A percentile compares a stretch with the other conserved stretches of the same genome.
phyloP scores from a whole-genome alignment of 371 early-diverging fungal species.

The Fennellomyces sp. region DNA sequence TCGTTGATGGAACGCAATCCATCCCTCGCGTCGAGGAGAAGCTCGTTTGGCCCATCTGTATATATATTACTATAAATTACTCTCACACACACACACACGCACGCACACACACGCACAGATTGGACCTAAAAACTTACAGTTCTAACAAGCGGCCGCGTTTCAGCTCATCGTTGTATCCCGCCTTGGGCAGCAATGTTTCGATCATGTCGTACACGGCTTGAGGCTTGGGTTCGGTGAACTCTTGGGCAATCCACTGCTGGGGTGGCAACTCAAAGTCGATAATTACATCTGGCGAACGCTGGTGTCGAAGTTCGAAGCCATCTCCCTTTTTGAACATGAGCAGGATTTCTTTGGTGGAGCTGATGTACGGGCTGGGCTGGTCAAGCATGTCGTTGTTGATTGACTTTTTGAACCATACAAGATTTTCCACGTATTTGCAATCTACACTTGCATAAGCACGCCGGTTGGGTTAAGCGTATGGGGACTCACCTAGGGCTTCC shows the following conservation, averaged over 20 bases:
- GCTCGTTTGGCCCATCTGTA: constrained; percentile 50
- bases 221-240: constrained; percentile 65
- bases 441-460: no score
- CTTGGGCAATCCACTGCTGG: constrained; percentile 55
- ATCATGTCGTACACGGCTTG: constrained; percentile 63
- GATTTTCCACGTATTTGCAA: constrained; percentile 68
- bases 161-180: constrained; percentile 38
- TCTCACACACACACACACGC: no score
- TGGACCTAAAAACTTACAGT: no score
- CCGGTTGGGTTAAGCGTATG: no score
- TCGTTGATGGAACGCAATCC: constrained; percentile 61
- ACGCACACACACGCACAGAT: no score
- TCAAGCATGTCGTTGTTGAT: constrained; percentile 54
- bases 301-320: constrained; percentile 66
- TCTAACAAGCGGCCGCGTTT: constrained; percentile 59
- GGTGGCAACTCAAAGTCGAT: constrained; percentile 62
- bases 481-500: constrained; percentile 50
- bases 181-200: constrained; percentile 63
- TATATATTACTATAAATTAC: not conserved
- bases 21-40: constrained; percentile 51
- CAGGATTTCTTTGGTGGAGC: constrained; percentile 56
- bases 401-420: constrained; percentile 68
- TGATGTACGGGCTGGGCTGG: constrained; percentile 53
- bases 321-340: constrained; percentile 73
- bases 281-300: constrained; percentile 66